phyloP scores from a whole-genome alignment of 345 rosid species.

The Dimocarpus longan region DNA sequence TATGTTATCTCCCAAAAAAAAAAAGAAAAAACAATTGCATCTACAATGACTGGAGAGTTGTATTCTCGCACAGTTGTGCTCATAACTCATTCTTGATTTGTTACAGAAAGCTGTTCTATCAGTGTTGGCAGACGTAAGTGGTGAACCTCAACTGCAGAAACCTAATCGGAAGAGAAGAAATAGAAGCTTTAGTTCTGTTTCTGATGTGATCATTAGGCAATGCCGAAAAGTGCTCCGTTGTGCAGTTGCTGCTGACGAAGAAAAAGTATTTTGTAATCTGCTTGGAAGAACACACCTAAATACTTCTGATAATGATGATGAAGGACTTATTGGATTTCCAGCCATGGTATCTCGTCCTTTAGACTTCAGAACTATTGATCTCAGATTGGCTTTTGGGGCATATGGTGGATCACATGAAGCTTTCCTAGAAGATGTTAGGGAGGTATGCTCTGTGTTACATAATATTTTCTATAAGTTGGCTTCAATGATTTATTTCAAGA shows the following conservation, averaged over 20 bases:
- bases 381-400: constrained; percentile 38
- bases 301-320: constrained; percentile 40
- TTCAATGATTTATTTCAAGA: neutral
- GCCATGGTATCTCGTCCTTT: constrained; percentile 40
- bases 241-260: constrained; percentile 37
- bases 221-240: constrained; percentile 38
- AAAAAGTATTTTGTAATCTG: constrained; percentile 39
- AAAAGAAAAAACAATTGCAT: neutral
- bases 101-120: constrained; percentile 44
- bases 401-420: constrained; percentile 45
- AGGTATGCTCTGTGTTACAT: constrained; percentile 26
- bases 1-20: no score
- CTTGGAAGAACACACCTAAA: constrained; percentile 41
- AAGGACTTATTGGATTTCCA: constrained; percentile 36
- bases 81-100: constrained; percentile 9
- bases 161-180: constrained; percentile 30
- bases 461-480: neutral
- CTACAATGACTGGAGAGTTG: neutral
- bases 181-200: constrained; percentile 18
- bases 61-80: constrained; percentile 4
- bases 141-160: constrained; percentile 32
- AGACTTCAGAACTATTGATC: constrained; percentile 44
- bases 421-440: constrained; percentile 48
- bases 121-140: constrained; percentile 29
- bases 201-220: constrained; percentile 42